These are phyloP conservation scores for Colletotrichum falcatum DNA, from an alignment of 2,329 filamentous ascomycete species.

Conservation along the genomic window DNA sequence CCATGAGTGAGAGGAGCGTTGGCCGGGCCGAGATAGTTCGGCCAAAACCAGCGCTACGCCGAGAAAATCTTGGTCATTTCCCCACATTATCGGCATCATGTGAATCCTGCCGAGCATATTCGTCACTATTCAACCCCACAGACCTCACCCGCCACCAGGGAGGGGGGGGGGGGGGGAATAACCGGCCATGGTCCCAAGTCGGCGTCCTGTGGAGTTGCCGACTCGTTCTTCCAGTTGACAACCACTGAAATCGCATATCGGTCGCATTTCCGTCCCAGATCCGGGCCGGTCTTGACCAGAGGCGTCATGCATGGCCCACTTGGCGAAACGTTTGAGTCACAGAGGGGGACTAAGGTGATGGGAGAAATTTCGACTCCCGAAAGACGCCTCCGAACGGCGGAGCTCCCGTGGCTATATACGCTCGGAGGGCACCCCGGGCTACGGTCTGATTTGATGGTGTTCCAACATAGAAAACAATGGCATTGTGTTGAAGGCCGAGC, in stretches of 20 bases:
- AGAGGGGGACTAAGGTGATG: conserved; percentile 19
- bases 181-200: background rate
- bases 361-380: conserved; percentile 7
- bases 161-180: background rate
- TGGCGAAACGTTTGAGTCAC: conserved; percentile 27
- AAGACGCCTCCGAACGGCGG: conserved; percentile 23
- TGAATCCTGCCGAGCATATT: conserved; percentile 1
- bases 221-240: background rate
- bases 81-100: conserved; percentile 15
- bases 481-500: no score
- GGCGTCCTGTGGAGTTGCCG: conserved; percentile 13
- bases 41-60: conserved; percentile 2
- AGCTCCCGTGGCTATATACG: conserved; percentile 23
- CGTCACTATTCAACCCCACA: conserved; percentile 17
- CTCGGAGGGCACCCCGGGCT: background rate
- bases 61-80: background rate
- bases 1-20: background rate
- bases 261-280: background rate
- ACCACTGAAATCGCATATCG: conserved; percentile 1
- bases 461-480: background rate
- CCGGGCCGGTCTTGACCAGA: conserved; percentile 13
- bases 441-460: background rate
- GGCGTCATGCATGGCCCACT: conserved; percentile 21
- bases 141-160: background rate
- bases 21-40: background rate